A percentile compares a stretch with the other conserved stretches of the same genome.
These are phyloP conservation scores for Glycine soja DNA, from an alignment of 306 rosid species.

Conservation along the genomic window DNA sequence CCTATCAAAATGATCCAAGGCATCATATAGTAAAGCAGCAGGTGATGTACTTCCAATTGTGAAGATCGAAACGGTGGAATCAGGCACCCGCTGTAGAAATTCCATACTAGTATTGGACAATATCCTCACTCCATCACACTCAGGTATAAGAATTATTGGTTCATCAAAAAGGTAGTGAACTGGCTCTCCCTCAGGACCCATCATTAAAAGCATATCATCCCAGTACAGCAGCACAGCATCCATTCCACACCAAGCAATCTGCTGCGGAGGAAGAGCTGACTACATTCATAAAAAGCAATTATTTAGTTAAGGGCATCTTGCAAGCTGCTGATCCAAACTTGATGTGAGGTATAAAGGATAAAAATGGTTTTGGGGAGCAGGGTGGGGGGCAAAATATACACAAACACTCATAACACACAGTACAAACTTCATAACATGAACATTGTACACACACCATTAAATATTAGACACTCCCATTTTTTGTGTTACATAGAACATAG, in stretches of 20 bases:
- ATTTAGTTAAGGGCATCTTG: conserved; percentile 21
- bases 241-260: conserved; percentile 97
- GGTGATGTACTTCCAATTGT: conserved; percentile 97
- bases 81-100: conserved; percentile 94
- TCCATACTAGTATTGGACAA: conserved; percentile 88
- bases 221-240: conserved; percentile 94
- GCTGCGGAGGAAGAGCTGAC: conserved; percentile 96
- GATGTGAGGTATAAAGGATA: conserved; percentile 8
- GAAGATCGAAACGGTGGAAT: conserved; percentile 91
- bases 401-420: not conserved
- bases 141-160: conserved; percentile 85
- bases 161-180: conserved; percentile 90
- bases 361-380: not conserved
- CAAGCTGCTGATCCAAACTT: not conserved
- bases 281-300: conserved; percentile 52
- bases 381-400: not conserved
- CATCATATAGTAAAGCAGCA: conserved; percentile 93
- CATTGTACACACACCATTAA: conserved; percentile 11
- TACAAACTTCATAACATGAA: not conserved
- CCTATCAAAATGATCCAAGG: conserved; percentile 97
- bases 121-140: conserved; percentile 97
- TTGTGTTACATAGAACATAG: conserved; percentile 31
- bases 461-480: conserved; percentile 3
- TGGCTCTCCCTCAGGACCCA: conserved; percentile 96
- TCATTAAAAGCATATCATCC: conserved; percentile 97